Evolutionary conservation across 139 green algal species (phyloP).

Genomic region (Chlorella ohadii): DNA sequence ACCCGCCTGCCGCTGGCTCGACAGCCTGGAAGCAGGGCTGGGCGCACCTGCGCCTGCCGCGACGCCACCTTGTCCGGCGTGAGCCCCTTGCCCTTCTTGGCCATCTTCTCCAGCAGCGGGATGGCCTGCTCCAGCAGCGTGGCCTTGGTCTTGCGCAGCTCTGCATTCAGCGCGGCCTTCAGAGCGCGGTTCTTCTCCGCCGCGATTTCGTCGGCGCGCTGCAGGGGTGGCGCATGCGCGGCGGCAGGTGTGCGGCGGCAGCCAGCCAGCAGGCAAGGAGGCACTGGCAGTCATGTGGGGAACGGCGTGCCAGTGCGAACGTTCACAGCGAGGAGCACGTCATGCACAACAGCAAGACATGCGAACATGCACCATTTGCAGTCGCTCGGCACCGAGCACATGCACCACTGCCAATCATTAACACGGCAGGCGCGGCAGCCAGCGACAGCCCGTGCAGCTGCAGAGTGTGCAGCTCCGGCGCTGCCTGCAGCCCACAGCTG

Average conservation of each 20-base stretch:
- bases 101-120: slow-evolving; percentile 37
- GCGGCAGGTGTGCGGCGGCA: not conserved
- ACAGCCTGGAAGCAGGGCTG: not conserved
- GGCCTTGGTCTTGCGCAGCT: slow-evolving; percentile 64
- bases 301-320: no score
- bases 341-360: no score
- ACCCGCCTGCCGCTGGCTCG: no score
- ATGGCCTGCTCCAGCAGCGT: slow-evolving; percentile 39
- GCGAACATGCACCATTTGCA: no score
- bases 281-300: not conserved
- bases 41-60: slow-evolving; percentile 16
- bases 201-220: slow-evolving; percentile 74
- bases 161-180: slow-evolving; percentile 81
- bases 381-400: no score
- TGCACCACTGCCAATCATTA: no score
- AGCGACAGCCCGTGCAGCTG: not conserved
- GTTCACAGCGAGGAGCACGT: no score
- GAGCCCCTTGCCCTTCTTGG: slow-evolving; percentile 30
- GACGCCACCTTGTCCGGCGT: slow-evolving; percentile 24
- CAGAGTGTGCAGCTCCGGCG: no score
- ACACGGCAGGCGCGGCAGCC: not conserved
- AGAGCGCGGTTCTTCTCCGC: slow-evolving; percentile 80
- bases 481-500: no score
- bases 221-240: not conserved
- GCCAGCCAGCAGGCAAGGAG: no score